Evolutionary conservation across 768 basidiomycete genomes (phyloP).

Genomic region (Boletellus sp.): DNA sequence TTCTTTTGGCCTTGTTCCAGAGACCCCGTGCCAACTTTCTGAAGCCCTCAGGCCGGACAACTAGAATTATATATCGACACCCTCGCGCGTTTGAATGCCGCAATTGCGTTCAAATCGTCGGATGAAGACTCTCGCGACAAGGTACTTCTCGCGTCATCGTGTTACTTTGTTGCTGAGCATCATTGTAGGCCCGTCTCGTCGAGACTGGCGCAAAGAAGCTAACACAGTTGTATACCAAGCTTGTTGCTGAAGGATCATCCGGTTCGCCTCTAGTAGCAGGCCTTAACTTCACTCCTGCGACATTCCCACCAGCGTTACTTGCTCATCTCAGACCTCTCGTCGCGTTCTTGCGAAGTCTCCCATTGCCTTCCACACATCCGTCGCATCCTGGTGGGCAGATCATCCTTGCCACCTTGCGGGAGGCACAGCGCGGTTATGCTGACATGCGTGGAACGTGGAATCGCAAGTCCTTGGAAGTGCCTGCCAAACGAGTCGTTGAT

Average conservation of each 20-base stretch:
- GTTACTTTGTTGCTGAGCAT: neutral
- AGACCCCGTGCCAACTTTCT: neutral
- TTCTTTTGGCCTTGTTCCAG: constrained; percentile 1
- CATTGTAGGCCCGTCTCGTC: constrained; percentile 57
- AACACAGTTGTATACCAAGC: constrained; percentile 77
- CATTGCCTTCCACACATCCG: constrained; percentile 75
- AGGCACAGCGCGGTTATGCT: constrained; percentile 78
- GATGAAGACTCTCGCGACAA: constrained; percentile 55
- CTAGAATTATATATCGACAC: constrained; percentile 65
- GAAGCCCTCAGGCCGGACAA: constrained; percentile 68
- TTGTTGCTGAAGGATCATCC: constrained; percentile 82
- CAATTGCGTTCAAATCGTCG: constrained; percentile 69
- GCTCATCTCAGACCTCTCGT: constrained; percentile 61
- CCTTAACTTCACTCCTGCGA: constrained; percentile 48
- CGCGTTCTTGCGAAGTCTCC: constrained; percentile 64
- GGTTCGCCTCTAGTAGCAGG: constrained; percentile 65
- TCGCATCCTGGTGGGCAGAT: constrained; percentile 71
- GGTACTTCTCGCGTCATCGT: constrained; percentile 28
- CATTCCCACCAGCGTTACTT: constrained; percentile 54
- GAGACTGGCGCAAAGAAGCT: constrained; percentile 84
- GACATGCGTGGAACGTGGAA: constrained; percentile 84
- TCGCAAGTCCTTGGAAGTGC: constrained; percentile 67
- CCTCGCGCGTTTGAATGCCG: constrained; percentile 72
- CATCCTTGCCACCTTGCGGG: constrained; percentile 63
- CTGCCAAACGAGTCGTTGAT: constrained; percentile 66